Evolutionary conservation across 2,329 filamentous ascomycete genomes (phyloP).

Genomic region (Pleomassaria siparia): DNA sequence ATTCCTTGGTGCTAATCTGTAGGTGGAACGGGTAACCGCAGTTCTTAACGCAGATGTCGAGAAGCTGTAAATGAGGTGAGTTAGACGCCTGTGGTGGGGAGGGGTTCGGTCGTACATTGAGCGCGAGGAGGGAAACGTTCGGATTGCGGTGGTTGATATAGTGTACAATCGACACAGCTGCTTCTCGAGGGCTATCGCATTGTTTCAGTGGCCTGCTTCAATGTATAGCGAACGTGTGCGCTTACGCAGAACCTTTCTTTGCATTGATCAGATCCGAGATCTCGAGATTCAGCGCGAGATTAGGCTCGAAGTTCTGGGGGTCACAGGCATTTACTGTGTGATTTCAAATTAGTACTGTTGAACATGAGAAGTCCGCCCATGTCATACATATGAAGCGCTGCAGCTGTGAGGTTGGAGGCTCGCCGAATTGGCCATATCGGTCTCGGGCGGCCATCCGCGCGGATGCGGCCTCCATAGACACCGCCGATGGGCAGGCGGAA

Average conservation of each 20-base stretch:
- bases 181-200: conserved; percentile 73
- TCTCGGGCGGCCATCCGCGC: conserved; percentile 94
- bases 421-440: conserved; percentile 82
- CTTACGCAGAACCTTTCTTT: conserved; percentile 88
- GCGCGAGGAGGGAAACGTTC: conserved; percentile 86
- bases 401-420: conserved; percentile 79
- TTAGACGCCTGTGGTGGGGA: conserved; percentile 8
- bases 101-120: conserved; percentile 58
- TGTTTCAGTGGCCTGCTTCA: conserved; percentile 17
- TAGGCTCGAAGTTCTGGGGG: conserved; percentile 96
- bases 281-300: conserved; percentile 93
- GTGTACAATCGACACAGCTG: conserved; percentile 87
- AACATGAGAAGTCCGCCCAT: not conserved
- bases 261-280: conserved; percentile 95
- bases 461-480: conserved; percentile 82
- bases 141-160: conserved; percentile 97
- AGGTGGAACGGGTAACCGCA: conserved; percentile 99
- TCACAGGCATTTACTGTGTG: conserved; percentile 81
- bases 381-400: conserved; percentile 82
- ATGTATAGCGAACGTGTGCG: not conserved
- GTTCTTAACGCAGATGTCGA: conserved; percentile 99
- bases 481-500: not conserved
- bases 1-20: conserved; percentile 98
- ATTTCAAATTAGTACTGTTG: conserved; percentile 13
- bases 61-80: conserved; percentile 57